Conservation (phyloP, 805 yeast species). For the Suhomyces pyralidae region DNA sequence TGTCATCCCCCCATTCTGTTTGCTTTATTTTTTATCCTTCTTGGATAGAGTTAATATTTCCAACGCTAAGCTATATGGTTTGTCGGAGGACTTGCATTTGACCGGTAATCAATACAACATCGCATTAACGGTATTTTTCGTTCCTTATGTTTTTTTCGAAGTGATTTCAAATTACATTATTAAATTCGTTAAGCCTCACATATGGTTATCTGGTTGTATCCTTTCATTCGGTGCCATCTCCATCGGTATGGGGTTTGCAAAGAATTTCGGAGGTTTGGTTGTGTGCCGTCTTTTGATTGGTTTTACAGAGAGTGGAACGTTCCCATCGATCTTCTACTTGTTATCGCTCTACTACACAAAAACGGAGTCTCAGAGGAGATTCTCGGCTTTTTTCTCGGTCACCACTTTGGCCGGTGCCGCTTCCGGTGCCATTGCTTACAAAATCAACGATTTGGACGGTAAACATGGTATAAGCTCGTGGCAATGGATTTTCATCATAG, state of each 20-base stretch:
- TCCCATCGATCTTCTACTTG: slow-evolving; percentile 73
- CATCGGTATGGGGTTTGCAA: slow-evolving; percentile 63
- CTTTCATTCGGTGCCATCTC: slow-evolving; percentile 61
- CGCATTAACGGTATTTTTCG: slow-evolving; percentile 67
- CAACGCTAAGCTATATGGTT: slow-evolving; percentile 73
- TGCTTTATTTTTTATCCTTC: slow-evolving; percentile 72
- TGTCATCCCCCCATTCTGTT: slow-evolving; percentile 73
- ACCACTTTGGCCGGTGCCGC: slow-evolving; percentile 79
- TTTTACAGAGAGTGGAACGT: slow-evolving; percentile 65
- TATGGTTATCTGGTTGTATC: slow-evolving; percentile 60
- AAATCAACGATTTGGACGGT: slow-evolving; percentile 53
- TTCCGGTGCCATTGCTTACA: slow-evolving; percentile 70
- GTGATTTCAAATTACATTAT: slow-evolving; percentile 61
- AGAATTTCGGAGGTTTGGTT: slow-evolving; percentile 55
- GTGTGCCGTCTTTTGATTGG: slow-evolving; percentile 68
- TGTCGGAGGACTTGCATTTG: slow-evolving; percentile 53
- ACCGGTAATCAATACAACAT: slow-evolving; percentile 59
- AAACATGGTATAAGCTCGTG: slow-evolving; percentile 41
- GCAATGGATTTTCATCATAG: slow-evolving; percentile 53
- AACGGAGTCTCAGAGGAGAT: slow-evolving; percentile 65
- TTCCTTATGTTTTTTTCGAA: slow-evolving; percentile 66
- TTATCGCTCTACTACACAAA: slow-evolving; percentile 64
- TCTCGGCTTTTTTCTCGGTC: slow-evolving; percentile 65
- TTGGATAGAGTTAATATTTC: slow-evolving; percentile 81
- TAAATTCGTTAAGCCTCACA: slow-evolving; percentile 59